Evolutionary conservation across 345 rosid species (phyloP), one percentile per base, ranked within the genome.

Genomic region (Excoecaria agallocha): DNA sequence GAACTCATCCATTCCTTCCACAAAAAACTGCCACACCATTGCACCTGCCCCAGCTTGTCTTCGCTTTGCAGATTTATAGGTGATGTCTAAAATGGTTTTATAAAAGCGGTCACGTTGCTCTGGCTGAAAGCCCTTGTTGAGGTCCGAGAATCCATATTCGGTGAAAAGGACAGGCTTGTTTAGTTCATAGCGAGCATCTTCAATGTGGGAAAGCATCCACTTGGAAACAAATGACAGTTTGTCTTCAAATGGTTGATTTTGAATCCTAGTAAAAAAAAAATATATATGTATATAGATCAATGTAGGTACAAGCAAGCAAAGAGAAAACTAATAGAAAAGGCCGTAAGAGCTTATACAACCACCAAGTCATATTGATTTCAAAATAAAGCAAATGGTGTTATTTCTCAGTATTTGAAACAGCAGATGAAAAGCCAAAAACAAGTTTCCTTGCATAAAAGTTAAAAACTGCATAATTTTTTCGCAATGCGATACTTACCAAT

Each of bases 121-220:
- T 64, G 86, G 89, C 46, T 86, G 72, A 74, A 80, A 92, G 86
- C 87, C 91, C 65, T 84, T 84, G 89, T 86, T 92, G 83, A 85
- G 84, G 81, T 89, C 85, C 1, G 98, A 94, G 69, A 87, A 82
- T 37, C 98, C 98, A 43, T 75, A 94, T 79, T 94, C 98, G 0
- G 98, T 89, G 85, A 94, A 94, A 70, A 94, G 78, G 57, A 94
- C 88, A 2, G 98, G 98, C 80, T 86, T 92, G 56, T 84, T 87
- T 70, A 94, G 86, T 78, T 84, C 93, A 43, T 83, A 82, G 81
- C 91, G 91, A 4, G 97, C 93, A 19, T 94, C 97, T 78, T 94
- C 97, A 54, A 92, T 88, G 85, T 92, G 98, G 20, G 97, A 94
- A 9, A 66, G 86, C 88, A 91, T 81, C 97, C 98, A 94, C 81